Conservation (phyloP, 257 asterid species). For the Handroanthus guayacan region DNA sequence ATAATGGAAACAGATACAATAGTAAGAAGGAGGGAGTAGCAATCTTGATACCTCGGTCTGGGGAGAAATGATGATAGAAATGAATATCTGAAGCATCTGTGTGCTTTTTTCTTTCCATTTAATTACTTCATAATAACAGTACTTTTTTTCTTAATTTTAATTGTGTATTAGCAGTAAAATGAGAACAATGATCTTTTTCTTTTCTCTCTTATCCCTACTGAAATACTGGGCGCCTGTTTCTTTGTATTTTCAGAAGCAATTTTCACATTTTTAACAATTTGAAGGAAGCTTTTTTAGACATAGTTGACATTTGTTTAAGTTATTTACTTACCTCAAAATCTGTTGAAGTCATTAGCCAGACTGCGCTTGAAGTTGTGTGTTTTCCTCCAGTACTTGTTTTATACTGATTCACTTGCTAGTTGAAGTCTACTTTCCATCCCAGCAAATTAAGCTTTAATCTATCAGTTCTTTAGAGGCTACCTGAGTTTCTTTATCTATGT, state of each 20-base stretch:
- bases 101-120: conserved; percentile 10
- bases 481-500: background rate
- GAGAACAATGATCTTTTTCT: conserved; percentile 22
- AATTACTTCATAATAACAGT: background rate
- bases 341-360: background rate
- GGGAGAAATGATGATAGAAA: background rate
- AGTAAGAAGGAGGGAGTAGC: background rate
- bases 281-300: too few species aligned
- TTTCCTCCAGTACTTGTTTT: background rate
- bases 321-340: background rate
- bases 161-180: background rate
- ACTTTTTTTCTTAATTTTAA: background rate
- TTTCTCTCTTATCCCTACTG: conserved; percentile 9
- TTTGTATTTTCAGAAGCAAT: too few species aligned
- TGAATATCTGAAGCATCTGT: conserved; percentile 1
- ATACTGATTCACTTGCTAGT: conserved; percentile 6
- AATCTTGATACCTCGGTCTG: background rate
- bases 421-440: conserved; percentile 2
- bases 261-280: too few species aligned
- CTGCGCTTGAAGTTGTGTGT: background rate
- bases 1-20: background rate
- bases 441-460: conserved; percentile 7
- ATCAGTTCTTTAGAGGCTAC: conserved; percentile 20
- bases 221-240: too few species aligned
- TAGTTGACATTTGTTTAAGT: background rate